Evolutionary conservation across 2,329 filamentous ascomycete species (phyloP).

Genomic region (Botrytis aclada): DNA sequence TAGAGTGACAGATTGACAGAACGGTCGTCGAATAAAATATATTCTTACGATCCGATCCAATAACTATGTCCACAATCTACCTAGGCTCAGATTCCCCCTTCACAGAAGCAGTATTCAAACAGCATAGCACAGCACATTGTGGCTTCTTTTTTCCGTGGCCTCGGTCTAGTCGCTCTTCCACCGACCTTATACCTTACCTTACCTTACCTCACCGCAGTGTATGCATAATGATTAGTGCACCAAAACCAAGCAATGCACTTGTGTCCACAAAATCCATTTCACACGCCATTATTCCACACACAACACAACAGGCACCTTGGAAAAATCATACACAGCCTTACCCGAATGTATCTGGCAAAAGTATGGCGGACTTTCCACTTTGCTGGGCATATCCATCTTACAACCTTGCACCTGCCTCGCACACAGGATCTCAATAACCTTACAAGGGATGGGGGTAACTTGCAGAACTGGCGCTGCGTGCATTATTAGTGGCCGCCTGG

Average conservation of each 20-base stretch:
- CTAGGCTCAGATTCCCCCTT: not conserved
- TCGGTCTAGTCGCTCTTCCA: slow-evolving; percentile 10
- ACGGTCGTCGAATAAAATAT: not conserved
- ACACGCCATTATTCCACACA: not conserved
- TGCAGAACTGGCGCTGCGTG: slow-evolving; percentile 6
- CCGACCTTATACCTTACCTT: not conserved
- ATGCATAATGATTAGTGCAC: slow-evolving; percentile 18
- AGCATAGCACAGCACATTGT: slow-evolving; percentile 8
- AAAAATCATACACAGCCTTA: slow-evolving; percentile 21
- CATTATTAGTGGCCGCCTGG: slow-evolving; percentile 16
- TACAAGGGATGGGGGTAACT: slow-evolving; percentile 5
- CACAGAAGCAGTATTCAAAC: not conserved
- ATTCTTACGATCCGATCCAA: not conserved
- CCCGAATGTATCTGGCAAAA: slow-evolving; percentile 20
- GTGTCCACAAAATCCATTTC: slow-evolving; percentile 2
- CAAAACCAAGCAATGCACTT: not conserved
- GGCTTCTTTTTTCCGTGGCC: slow-evolving; percentile 8
- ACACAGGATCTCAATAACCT: slow-evolving; percentile 8
- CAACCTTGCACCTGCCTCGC: slow-evolving; percentile 5
- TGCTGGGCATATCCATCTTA: slow-evolving; percentile 6
- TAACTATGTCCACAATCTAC: not conserved
- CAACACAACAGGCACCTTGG: not conserved
- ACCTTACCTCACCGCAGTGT: slow-evolving; percentile 15
- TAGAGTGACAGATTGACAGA: slow-evolving; percentile 9
- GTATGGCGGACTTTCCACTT: slow-evolving; percentile 15